Conservation (phyloP, 2,329 filamentous ascomycete genomes). For the Cladophialophora psammophila region DNA sequence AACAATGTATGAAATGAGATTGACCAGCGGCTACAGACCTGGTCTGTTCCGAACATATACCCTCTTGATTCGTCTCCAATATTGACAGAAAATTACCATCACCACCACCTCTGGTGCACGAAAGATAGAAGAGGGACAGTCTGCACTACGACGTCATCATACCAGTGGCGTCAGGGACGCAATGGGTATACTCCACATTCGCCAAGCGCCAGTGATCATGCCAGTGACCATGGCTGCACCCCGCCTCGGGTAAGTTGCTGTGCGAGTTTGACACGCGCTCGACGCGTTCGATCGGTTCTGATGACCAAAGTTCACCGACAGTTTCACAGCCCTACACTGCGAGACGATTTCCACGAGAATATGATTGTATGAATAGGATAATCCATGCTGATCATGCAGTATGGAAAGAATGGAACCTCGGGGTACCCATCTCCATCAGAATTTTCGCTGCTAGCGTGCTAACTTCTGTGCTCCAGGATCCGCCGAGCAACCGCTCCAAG, state of each 20-base stretch:
- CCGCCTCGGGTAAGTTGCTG: conserved; percentile 2
- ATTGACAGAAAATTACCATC: not conserved
- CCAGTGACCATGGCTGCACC: not conserved
- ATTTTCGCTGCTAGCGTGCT: conserved; percentile 2
- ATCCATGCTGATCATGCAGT: conserved; percentile 3
- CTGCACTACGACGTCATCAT: conserved; percentile 3
- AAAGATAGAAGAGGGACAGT: no score
- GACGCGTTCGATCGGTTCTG: not conserved
- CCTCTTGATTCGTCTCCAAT: not conserved
- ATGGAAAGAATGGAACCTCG: conserved; percentile 10
- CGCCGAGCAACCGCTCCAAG: conserved; percentile 46
- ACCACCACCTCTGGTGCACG: not conserved
- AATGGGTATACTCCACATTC: not conserved
- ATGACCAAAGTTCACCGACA: not conserved
- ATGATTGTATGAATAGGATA: not conserved
- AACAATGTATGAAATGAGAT: not conserved
- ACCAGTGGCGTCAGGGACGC: conserved; percentile 4
- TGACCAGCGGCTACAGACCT: not conserved
- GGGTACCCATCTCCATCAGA: not conserved
- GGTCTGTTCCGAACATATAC: not conserved
- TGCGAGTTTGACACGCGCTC: not conserved
- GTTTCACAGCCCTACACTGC: not conserved
- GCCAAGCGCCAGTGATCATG: not conserved
- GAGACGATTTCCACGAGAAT: not conserved
- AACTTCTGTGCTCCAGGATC: conserved; percentile 26